A percentile compares a stretch with the other conserved stretches of the same genome.
phyloP scores from a whole-genome alignment of 2,329 filamentous ascomycete genomes.

The Thelonectria rubi region DNA sequence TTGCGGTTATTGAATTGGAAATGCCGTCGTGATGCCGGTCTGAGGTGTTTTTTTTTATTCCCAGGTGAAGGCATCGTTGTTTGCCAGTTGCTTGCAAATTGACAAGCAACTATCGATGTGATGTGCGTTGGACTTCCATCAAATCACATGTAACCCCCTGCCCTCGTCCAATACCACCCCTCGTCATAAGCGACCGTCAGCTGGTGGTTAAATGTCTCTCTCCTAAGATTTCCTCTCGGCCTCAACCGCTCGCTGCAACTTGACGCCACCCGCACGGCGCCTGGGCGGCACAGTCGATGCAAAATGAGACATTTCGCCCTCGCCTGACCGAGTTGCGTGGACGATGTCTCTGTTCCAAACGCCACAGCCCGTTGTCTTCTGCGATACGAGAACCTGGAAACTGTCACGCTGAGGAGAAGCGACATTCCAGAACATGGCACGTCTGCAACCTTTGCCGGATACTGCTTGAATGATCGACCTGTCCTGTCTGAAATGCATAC shows the following conservation, averaged over 20 bases:
- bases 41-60: neutral
- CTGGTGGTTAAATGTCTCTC: neutral
- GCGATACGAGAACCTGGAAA: conserved; percentile 18
- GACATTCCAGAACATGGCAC: conserved; percentile 38
- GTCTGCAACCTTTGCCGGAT: conserved; percentile 18
- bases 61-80: neutral
- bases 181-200: neutral
- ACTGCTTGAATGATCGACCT: conserved; percentile 24
- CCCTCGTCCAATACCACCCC: neutral
- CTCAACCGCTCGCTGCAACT: neutral
- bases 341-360: neutral
- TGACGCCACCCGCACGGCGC: conserved; percentile 1
- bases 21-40: neutral
- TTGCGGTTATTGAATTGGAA: neutral
- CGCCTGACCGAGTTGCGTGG: conserved; percentile 10
- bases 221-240: neutral
- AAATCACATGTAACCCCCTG: neutral
- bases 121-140: neutral
- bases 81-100: neutral
- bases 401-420: conserved; percentile 23
- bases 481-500: conserved; percentile 9
- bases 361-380: conserved; percentile 8
- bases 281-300: neutral
- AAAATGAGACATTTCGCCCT: conserved; percentile 10
- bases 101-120: neutral